phyloP scores from a whole-genome alignment of 73 alveolate species.

The Paramecium bursaria region DNA sequence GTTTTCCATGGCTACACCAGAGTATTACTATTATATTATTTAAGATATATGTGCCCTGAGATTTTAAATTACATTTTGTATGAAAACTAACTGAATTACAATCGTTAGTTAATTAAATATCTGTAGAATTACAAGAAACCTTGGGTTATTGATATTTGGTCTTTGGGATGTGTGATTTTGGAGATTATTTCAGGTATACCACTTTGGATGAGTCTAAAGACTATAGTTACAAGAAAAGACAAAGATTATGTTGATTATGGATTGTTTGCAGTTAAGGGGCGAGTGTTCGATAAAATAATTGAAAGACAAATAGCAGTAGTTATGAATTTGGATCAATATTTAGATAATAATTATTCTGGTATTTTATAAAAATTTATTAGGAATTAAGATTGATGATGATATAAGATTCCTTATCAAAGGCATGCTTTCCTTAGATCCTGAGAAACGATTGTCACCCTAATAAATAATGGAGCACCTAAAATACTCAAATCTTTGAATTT shows the following conservation, averaged over 20 bases:
- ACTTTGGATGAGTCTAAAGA: slow-evolving; percentile 70
- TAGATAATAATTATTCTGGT: slow-evolving; percentile 68
- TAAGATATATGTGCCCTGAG: slow-evolving; percentile 71
- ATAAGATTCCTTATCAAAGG: slow-evolving; percentile 48
- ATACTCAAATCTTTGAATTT: slow-evolving; percentile 11
- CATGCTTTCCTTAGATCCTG: slow-evolving; percentile 63
- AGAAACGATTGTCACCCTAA: slow-evolving; percentile 64
- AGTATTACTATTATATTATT: no score
- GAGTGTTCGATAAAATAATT: slow-evolving; percentile 68
- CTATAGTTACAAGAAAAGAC: slow-evolving; percentile 60
- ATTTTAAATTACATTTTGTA: slow-evolving; percentile 60
- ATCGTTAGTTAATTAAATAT: slow-evolving; percentile 56
- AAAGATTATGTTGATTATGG: slow-evolving; percentile 63
- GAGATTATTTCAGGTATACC: slow-evolving; percentile 69
- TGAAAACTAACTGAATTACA: slow-evolving; percentile 46
- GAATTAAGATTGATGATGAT: slow-evolving; percentile 43
- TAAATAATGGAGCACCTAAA: slow-evolving; percentile 36
- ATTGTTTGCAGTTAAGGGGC: slow-evolving; percentile 67
- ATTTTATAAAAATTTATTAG: not conserved
- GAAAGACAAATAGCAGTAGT: slow-evolving; percentile 64
- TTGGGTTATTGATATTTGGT: slow-evolving; percentile 69
- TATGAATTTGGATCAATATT: slow-evolving; percentile 43
- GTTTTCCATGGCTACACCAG: slow-evolving; percentile 73
- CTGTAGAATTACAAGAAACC: slow-evolving; percentile 57
- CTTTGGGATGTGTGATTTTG: slow-evolving; percentile 66